Evolutionary conservation across 202 grass and related monocot genomes (phyloP), one percentile per base, ranked within the genome.

Genomic region (Eragrostis tef): DNA sequence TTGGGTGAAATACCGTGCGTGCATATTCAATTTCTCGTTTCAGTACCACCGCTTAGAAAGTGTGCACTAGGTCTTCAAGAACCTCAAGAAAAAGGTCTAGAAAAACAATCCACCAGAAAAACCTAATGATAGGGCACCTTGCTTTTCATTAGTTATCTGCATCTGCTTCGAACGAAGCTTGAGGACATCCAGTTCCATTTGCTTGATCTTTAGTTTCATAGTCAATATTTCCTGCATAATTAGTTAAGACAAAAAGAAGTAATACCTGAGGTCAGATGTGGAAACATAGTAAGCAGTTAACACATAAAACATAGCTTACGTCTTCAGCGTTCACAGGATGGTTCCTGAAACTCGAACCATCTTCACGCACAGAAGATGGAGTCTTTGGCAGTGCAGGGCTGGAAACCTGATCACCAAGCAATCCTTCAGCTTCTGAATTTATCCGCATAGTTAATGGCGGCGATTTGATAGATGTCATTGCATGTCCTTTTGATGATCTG

Each of bases 221-320:
- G 88, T 71, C 74, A 88, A 34, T 62, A 93, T 78, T 80, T 93
- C 91, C 91, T 93, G 83, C 75, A 90, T 86, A 39, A 80, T 54
- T 44, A 69, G 58, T 74, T 69, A 80, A 60, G 44, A 72, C 51
- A 63, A 85, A 74, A 60, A 5, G 12, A 46, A 76, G 56, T 46
- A 24, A 14, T 4, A 67, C 6, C 59, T 58, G 49, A 39, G 3
- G 31, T 44, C 0, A 64, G 16, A 81, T 74, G 43, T 50, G 58
- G 11, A 7, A 22, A 64, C 5, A 52, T 56, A 48, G 53, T 63
- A 70, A 68, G 2, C 14, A 15, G 12, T 27, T 46, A 73, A 39
- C 85, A 5, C 29, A 83, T 65, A 11, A 34, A 49, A 42, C 9
- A 64, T 59, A 73, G 48, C 70, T 86, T 78, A 93, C 88, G 52